Evolutionary conservation across 306 rosid genomes (phyloP), one percentile per base, ranked within the genome.

Genomic region (Ziziphus jujuba): DNA sequence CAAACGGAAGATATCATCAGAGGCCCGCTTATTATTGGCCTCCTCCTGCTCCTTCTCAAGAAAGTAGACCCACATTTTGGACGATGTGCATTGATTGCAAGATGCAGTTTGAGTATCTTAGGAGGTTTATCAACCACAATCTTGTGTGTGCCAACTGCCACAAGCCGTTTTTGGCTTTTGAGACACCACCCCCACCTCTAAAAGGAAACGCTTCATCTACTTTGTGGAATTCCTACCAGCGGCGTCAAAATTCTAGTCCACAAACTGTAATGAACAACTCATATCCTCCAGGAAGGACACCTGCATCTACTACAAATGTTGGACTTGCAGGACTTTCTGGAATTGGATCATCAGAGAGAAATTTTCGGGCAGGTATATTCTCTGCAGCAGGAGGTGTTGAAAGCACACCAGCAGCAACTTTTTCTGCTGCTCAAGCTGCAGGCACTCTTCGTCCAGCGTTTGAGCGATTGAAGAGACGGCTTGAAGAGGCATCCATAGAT

Each of bases 21-120:
- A 73, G 55, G 73, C 78, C 71, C 47, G 16, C 69, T 65, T 70
- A 60, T 66, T 71, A 74, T 53, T 51, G 20, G 63, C 72, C 82
- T 48, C 47, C 70, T 60, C 49, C 77, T 20, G 34, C 68, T 16
- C 22, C 71, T 17, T 16, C 84, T 17, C 45, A 36, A 63, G 55
- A 52, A 16, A 34, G 28, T 57, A 81, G 70, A 56, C 56, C 22
- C 19, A 84, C 98, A 43, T 90, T 92, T 77, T 92, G 98, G 98
- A 90, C 96, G 14, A 15, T 44, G 10, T 92, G 98, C 65, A 52
- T 21, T 66, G 54, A 62, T 61, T 89, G 96, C 86, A 72, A 14
- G 63, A 70, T 81, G 57, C 74, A 81, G 33, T 86, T 77, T 78
- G 90, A 92, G 84, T 92, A 86, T 65, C 72, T 36, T 53, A 65